Evolutionary conservation across 805 yeast species (phyloP).

Genomic region (Lipomyces yamadae): DNA sequence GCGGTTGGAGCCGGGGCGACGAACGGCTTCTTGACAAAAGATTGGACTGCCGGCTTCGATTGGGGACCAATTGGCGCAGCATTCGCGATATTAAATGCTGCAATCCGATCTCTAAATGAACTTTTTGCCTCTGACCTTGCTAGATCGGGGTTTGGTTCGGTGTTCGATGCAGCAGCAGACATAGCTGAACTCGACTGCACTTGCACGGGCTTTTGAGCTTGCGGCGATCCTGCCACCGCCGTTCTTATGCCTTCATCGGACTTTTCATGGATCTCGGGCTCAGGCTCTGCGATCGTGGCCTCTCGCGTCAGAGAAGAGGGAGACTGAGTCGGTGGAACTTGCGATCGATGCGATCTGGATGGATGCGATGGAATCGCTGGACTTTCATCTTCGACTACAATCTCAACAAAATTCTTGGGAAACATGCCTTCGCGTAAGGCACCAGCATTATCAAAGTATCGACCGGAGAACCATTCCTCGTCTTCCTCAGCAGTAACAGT

Average conservation of each 20-base stretch:
- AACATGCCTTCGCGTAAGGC: conserved; percentile 69
- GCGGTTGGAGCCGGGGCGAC: conserved; percentile 60
- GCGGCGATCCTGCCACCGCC: conserved; percentile 4
- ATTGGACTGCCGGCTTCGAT: conserved; percentile 49
- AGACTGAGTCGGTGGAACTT: background rate
- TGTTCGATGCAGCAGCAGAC: background rate
- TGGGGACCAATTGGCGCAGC: conserved; percentile 52
- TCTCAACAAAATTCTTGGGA: conserved; percentile 80
- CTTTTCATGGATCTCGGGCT: background rate
- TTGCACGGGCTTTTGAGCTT: conserved; percentile 8
- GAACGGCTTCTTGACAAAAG: conserved; percentile 61
- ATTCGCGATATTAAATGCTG: conserved; percentile 54
- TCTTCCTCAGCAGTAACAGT: conserved; percentile 82
- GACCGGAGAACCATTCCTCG: conserved; percentile 89
- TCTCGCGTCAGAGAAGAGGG: conserved; percentile 1
- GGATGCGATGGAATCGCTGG: conserved; percentile 34
- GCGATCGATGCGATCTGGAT: conserved; percentile 4
- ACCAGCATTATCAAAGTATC: conserved; percentile 56
- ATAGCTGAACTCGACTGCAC: background rate
- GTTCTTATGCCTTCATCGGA: background rate
- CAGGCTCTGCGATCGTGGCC: background rate
- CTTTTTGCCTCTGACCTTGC: conserved; percentile 14
- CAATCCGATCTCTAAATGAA: conserved; percentile 54
- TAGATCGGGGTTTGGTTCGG: conserved; percentile 10
- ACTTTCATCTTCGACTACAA: conserved; percentile 32